A percentile compares a stretch with the other conserved stretches of the same genome.
phyloP scores from a whole-genome alignment of 495 filamentous ascomycete genomes.

The Neurospora sp. region DNA sequence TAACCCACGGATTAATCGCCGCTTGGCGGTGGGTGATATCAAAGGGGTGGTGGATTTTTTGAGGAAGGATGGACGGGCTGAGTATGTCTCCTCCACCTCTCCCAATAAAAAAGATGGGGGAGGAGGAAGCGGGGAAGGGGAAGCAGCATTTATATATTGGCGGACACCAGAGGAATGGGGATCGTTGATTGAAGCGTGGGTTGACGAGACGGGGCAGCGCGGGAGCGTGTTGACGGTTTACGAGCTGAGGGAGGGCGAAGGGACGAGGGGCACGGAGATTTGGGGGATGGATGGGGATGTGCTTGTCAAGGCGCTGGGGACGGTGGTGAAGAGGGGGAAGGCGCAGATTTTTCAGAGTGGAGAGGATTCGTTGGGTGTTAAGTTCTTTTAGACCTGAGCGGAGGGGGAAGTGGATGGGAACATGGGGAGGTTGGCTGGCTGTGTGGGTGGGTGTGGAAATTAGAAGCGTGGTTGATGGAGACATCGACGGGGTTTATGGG shows the following conservation, averaged over 20 bases:
- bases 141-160: conserved; percentile 33
- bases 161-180: conserved; percentile 41
- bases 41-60: conserved; percentile 65
- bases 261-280: conserved; percentile 28
- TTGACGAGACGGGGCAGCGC: conserved; percentile 37
- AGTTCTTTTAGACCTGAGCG: conserved; percentile 62
- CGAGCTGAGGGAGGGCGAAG: conserved; percentile 37
- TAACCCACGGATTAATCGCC: conserved; percentile 42
- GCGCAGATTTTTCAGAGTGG: conserved; percentile 68
- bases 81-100: conserved; percentile 32
- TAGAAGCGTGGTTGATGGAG: background rate
- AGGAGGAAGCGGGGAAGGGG: conserved; percentile 5
- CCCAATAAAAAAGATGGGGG: no score
- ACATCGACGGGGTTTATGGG: background rate
- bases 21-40: conserved; percentile 51
- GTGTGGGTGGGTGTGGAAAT: background rate
- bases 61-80: conserved; percentile 53
- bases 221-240: conserved; percentile 39
- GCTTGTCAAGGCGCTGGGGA: conserved; percentile 62
- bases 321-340: conserved; percentile 79
- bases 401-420: background rate
- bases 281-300: conserved; percentile 75
- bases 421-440: background rate
- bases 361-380: conserved; percentile 81
- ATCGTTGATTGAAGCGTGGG: conserved; percentile 32